These are phyloP conservation scores for Eustoma russellianum DNA, from an alignment of 257 asterid genomes.

Conservation along the genomic window DNA sequence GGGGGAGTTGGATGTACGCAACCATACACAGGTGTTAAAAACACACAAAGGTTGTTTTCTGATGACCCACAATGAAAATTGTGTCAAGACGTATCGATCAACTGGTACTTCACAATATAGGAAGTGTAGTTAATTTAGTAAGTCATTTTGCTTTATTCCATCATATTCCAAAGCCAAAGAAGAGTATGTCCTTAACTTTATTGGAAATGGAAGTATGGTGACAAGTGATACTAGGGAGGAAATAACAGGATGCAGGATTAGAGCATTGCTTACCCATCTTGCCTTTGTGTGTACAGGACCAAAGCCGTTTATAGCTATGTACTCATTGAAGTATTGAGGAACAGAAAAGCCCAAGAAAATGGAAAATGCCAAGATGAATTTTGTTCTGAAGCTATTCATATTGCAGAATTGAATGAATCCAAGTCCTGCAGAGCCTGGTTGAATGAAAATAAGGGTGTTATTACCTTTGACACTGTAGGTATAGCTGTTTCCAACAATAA, in stretches of 20 bases:
- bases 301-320: constrained; percentile 33
- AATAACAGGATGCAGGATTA: too few species aligned
- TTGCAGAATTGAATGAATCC: constrained; percentile 83
- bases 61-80: too few species aligned
- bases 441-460: neutral
- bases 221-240: neutral
- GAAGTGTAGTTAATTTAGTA: too few species aligned
- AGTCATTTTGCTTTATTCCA: too few species aligned
- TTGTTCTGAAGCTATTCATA: constrained; percentile 76
- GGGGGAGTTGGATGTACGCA: too few species aligned
- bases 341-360: constrained; percentile 86
- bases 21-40: too few species aligned
- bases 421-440: constrained; percentile 80
- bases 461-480: neutral
- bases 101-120: too few species aligned
- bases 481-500: neutral
- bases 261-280: constrained; percentile 65
- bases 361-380: constrained; percentile 75
- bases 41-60: too few species aligned
- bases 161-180: too few species aligned
- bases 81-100: too few species aligned
- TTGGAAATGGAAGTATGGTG: neutral
- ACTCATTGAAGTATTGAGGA: constrained; percentile 88
- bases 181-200: too few species aligned
- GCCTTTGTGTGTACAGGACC: constrained; percentile 80